A percentile compares a stretch with the other conserved stretches of the same genome.
Conservation (phyloP, 2,329 filamentous ascomycete species). For the Sporothrix globosa region DNA sequence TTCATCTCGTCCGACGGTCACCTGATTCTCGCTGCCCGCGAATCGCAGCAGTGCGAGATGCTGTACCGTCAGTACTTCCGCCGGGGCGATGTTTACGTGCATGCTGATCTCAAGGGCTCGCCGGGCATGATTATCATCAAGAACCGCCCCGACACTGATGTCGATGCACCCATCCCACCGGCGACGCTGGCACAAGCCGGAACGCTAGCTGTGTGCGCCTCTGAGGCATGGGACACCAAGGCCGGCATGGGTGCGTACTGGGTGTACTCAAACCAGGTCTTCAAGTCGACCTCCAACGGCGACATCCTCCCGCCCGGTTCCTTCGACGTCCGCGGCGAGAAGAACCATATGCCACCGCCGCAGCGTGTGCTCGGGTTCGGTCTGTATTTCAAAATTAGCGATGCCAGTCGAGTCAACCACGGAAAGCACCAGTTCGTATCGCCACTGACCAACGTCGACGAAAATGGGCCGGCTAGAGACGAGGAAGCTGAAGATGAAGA, state of each 20-base stretch:
- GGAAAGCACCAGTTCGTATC: slow-evolving; percentile 60
- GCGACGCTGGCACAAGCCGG: slow-evolving; percentile 91
- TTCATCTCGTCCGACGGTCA: slow-evolving; percentile 97
- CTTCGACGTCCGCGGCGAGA: slow-evolving; percentile 82
- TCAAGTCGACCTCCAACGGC: slow-evolving; percentile 77
- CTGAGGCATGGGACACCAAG: slow-evolving; percentile 93
- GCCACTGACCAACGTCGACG: slow-evolving; percentile 41
- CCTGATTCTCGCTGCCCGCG: slow-evolving; percentile 84
- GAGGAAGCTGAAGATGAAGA: slow-evolving; percentile 37
- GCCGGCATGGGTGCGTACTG: slow-evolving; percentile 96
- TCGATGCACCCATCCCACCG: slow-evolving; percentile 86
- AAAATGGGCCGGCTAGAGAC: slow-evolving; percentile 14
- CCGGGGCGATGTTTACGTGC: slow-evolving; percentile 89
- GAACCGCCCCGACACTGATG: slow-evolving; percentile 70
- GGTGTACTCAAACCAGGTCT: slow-evolving; percentile 88
- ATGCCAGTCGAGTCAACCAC: slow-evolving; percentile 81
- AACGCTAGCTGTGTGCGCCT: slow-evolving; percentile 79
- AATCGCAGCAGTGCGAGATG: slow-evolving; percentile 86
- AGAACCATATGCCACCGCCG: slow-evolving; percentile 87
- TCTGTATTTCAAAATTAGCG: slow-evolving; percentile 84
- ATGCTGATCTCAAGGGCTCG: slow-evolving; percentile 85
- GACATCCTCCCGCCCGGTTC: slow-evolving; percentile 78
- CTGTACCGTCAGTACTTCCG: slow-evolving; percentile 85
- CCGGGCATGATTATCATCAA: slow-evolving; percentile 80
- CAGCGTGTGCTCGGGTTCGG: slow-evolving; percentile 87